phyloP scores from a whole-genome alignment of 2,329 filamentous ascomycete genomes.

The Hypoxylon rubiginosum region DNA sequence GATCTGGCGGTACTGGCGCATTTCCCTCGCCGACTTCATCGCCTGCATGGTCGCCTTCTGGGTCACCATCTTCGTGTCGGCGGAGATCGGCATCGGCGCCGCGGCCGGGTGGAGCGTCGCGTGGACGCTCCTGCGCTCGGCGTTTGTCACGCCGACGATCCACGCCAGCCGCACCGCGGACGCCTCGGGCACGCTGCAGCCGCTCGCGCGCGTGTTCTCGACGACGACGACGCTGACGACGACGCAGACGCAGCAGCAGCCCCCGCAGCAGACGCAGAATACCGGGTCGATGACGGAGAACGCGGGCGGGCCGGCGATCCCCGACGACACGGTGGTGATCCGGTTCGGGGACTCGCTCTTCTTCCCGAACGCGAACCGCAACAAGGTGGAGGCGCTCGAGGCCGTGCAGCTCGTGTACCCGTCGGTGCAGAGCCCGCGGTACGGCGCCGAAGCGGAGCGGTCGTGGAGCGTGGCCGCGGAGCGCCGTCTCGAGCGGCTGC shows the following conservation, averaged over 20 bases:
- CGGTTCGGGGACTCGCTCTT: slow-evolving; percentile 69
- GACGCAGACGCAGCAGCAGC: slow-evolving; percentile 30
- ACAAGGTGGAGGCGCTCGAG: slow-evolving; percentile 48
- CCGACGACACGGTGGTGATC: slow-evolving; percentile 67
- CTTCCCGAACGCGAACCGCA: slow-evolving; percentile 71
- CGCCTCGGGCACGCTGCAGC: slow-evolving; percentile 12
- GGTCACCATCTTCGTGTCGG: slow-evolving; percentile 72
- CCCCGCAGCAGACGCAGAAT: slow-evolving; percentile 32
- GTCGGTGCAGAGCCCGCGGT: slow-evolving; percentile 42
- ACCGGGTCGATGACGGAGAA: slow-evolving; percentile 41
- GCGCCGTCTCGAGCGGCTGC: slow-evolving; percentile 47
- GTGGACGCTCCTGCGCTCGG: slow-evolving; percentile 70
- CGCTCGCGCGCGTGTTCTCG: slow-evolving; percentile 12
- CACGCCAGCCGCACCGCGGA: slow-evolving; percentile 47
- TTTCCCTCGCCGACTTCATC: slow-evolving; percentile 74
- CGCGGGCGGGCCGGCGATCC: slow-evolving; percentile 48
- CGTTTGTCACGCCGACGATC: slow-evolving; percentile 59
- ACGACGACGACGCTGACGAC: not conserved
- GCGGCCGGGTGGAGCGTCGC: slow-evolving; percentile 74
- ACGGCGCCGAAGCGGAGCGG: slow-evolving; percentile 43
- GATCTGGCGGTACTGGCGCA: slow-evolving; percentile 75
- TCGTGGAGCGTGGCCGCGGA: slow-evolving; percentile 51
- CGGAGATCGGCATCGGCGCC: slow-evolving; percentile 70
- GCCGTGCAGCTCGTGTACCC: slow-evolving; percentile 51
- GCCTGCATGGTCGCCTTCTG: slow-evolving; percentile 74